Conservation (phyloP, 495 filamentous ascomycete species). For the Chaetomidium leptoderma region DNA sequence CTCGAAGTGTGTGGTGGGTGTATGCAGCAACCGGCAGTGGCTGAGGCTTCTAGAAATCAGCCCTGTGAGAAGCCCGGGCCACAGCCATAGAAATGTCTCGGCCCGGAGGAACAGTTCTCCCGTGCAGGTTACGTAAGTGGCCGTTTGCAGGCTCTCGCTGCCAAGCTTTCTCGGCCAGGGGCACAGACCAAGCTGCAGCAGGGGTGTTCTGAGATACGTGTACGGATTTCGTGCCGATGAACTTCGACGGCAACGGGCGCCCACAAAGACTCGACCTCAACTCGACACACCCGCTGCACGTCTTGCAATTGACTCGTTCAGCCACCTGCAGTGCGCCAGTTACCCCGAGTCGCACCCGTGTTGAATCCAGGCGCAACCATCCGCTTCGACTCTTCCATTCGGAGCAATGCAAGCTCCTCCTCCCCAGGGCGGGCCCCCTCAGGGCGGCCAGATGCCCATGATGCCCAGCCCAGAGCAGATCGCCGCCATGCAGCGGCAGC, state of each 20-base stretch:
- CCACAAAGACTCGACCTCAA: neutral
- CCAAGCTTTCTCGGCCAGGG: slow-evolving; percentile 6
- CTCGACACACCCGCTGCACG: slow-evolving; percentile 1
- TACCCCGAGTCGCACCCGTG: neutral
- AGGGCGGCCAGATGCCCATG: slow-evolving; percentile 40
- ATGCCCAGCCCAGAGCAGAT: slow-evolving; percentile 80
- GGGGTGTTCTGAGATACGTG: slow-evolving; percentile 24
- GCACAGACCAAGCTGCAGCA: slow-evolving; percentile 16
- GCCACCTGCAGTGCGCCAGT: neutral
- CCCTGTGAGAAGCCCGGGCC: neutral
- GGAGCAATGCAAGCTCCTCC: slow-evolving; percentile 16
- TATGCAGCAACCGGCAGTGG: slow-evolving; percentile 1
- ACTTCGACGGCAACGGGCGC: slow-evolving; percentile 2
- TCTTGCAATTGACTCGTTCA: neutral
- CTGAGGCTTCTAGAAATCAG: neutral
- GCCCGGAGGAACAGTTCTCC: neutral
- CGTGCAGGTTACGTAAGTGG: neutral
- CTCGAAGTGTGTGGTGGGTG: neutral
- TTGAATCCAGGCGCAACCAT: neutral
- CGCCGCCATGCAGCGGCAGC: slow-evolving; percentile 73
- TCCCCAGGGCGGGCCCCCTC: slow-evolving; percentile 2
- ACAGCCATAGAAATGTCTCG: slow-evolving; percentile 14
- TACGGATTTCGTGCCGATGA: slow-evolving; percentile 23
- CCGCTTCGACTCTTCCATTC: neutral
- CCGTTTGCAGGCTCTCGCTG: neutral